A percentile compares a stretch with the other conserved stretches of the same genome.
These are phyloP conservation scores for Lentinula detonsa DNA, from an alignment of 768 basidiomycete species.

Conservation along the genomic window DNA sequence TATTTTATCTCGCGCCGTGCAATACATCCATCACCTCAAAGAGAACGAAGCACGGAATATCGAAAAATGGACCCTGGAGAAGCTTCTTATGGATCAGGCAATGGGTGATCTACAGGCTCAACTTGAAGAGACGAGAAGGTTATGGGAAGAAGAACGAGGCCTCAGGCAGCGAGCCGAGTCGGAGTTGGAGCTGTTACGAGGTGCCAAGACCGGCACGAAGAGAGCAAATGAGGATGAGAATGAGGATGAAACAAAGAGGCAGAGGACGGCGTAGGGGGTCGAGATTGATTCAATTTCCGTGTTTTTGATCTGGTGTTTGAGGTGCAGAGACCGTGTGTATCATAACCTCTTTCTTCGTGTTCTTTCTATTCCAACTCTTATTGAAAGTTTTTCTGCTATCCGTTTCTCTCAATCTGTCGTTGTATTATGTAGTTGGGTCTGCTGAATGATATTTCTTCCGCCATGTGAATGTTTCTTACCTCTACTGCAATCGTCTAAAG, in stretches of 20 bases:
- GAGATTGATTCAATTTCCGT: not conserved
- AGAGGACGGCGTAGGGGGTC: constrained; percentile 29
- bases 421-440: not conserved
- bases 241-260: constrained; percentile 33
- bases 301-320: not conserved
- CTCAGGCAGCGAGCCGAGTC: constrained; percentile 52
- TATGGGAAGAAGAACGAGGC: constrained; percentile 75
- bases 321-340: too few species aligned
- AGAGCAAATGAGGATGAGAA: constrained; percentile 28
- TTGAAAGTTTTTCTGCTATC: not conserved
- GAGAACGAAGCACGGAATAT: constrained; percentile 89
- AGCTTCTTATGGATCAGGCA: constrained; percentile 86
- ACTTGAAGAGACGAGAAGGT: constrained; percentile 72
- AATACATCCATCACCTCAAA: constrained; percentile 88
- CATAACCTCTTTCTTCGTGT: too few species aligned
- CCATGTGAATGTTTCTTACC: too few species aligned
- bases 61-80: constrained; percentile 92
- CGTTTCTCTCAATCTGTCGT: not conserved
- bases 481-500: too few species aligned
- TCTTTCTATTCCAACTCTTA: too few species aligned
- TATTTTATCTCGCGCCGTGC: constrained; percentile 81
- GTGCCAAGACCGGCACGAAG: constrained; percentile 19
- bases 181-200: constrained; percentile 54
- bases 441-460: too few species aligned
- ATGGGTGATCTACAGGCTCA: constrained; percentile 84